Percentiles rank a stretch among this genome's conserved stretches.
Conservation (phyloP, 2,329 filamentous ascomycete genomes). For the Diatrype stigma region DNA sequence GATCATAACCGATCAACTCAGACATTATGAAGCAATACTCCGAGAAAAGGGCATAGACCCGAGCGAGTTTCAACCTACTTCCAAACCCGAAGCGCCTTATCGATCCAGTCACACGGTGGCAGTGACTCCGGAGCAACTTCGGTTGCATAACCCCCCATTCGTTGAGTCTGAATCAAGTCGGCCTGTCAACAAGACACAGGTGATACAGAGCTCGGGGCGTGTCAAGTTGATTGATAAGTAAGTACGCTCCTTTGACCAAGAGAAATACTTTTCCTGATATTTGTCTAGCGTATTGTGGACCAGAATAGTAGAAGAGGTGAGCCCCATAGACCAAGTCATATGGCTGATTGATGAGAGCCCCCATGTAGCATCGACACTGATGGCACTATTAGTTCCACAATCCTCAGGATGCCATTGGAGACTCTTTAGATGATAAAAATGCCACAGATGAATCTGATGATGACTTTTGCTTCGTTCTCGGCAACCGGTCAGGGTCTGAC, state of each 20-base stretch:
- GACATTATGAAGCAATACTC: constrained; percentile 20
- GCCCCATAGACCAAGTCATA: not conserved
- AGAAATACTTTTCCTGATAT: not conserved
- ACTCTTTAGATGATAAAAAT: constrained; percentile 14
- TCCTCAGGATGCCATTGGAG: constrained; percentile 7
- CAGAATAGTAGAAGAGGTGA: constrained; percentile 17
- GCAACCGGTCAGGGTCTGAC: constrained; percentile 4
- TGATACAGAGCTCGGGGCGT: constrained; percentile 9
- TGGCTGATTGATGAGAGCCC: not conserved
- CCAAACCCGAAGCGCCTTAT: constrained; percentile 1
- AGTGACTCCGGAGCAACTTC: too few species aligned
- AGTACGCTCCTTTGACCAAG: constrained; percentile 1
- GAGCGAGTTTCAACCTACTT: constrained; percentile 3
- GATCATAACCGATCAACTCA: constrained; percentile 16
- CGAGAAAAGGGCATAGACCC: constrained; percentile 18
- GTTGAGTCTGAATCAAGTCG: not conserved
- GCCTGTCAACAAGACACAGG: constrained; percentile 10
- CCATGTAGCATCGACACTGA: constrained; percentile 2
- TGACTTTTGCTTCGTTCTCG: constrained; percentile 22
- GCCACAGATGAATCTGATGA: constrained; percentile 17
- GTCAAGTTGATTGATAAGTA: constrained; percentile 15
- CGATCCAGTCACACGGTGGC: not conserved
- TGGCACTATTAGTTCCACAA: constrained; percentile 20
- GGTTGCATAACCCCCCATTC: too few species aligned
- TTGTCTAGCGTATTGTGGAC: constrained; percentile 10